Conservation (phyloP, 768 basidiomycete species). For the Hydnum rufescens region DNA sequence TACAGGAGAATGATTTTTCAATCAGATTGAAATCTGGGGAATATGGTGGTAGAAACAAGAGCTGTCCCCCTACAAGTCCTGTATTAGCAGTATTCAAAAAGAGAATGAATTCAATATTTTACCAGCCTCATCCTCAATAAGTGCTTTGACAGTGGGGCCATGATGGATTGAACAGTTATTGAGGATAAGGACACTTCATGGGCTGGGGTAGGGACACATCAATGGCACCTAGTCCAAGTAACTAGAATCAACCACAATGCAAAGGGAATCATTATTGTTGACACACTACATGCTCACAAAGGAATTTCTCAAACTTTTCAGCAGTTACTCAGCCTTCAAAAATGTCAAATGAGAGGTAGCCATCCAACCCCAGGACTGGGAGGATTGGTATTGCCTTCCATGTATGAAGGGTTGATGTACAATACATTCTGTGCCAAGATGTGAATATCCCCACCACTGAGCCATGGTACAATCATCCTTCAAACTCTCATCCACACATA, state of each 20-base stretch:
- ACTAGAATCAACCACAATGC: neutral
- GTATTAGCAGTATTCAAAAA: neutral
- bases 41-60: constrained; percentile 6
- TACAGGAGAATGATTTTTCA: constrained; percentile 4
- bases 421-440: neutral
- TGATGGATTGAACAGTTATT: constrained; percentile 9
- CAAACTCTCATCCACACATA: constrained; percentile 9
- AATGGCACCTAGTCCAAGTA: neutral
- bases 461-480: constrained; percentile 3
- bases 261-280: neutral
- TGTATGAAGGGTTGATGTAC: neutral
- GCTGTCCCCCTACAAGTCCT: constrained; percentile 1
- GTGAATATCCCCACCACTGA: neutral
- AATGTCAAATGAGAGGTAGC: constrained; percentile 1
- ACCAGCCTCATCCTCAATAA: constrained; percentile 6
- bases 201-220: constrained; percentile 7
- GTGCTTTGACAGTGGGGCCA: neutral
- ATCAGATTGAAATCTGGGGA: constrained; percentile 7
- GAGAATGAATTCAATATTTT: neutral
- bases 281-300: neutral
- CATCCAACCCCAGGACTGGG: constrained; percentile 5
- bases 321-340: constrained; percentile 4
- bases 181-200: constrained; percentile 7
- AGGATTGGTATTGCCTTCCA: constrained; percentile 3
- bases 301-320: constrained; percentile 1